Conservation (phyloP, 805 yeast genomes). For the Kuraishia molischiana region DNA sequence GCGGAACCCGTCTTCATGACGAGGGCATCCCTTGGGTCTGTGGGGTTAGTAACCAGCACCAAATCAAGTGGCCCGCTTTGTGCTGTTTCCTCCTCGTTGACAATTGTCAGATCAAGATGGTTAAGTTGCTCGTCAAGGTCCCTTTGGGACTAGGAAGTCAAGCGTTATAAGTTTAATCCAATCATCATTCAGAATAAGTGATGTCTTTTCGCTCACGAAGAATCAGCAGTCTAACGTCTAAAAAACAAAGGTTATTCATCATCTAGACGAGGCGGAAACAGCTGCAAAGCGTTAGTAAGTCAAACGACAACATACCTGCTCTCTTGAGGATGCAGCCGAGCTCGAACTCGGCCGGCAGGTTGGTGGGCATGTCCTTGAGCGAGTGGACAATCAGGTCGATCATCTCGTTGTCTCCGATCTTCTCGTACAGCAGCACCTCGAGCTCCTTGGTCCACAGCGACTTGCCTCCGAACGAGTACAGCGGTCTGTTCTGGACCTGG, state of each 20-base stretch:
- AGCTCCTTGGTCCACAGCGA: constrained; percentile 94
- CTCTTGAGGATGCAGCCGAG: constrained; percentile 80
- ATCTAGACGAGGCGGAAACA: constrained; percentile 2
- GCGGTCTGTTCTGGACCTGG: constrained; percentile 72
- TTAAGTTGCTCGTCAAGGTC: background rate
- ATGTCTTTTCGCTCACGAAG: background rate
- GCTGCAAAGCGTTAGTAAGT: too few relatives aligned
- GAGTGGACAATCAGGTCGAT: constrained; percentile 91
- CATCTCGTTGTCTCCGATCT: constrained; percentile 52
- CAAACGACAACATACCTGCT: constrained; percentile 32
- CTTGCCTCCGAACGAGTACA: constrained; percentile 94
- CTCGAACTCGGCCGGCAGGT: constrained; percentile 81
- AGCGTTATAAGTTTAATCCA: background rate
- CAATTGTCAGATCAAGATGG: background rate
- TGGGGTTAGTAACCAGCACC: constrained; percentile 4
- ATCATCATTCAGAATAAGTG: background rate
- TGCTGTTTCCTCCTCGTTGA: background rate
- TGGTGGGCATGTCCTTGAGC: constrained; percentile 85
- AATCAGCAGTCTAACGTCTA: constrained; percentile 25
- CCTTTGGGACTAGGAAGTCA: background rate
- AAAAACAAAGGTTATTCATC: constrained; percentile 18
- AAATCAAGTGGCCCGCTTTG: constrained; percentile 1
- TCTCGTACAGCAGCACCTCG: constrained; percentile 62
- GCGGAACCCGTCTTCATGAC: constrained; percentile 60
- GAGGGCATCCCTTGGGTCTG: constrained; percentile 88